Evolutionary conservation across 345 rosid genomes (phyloP), one percentile per base, ranked within the genome.

Genomic region (Eucalyptus viminalis): DNA sequence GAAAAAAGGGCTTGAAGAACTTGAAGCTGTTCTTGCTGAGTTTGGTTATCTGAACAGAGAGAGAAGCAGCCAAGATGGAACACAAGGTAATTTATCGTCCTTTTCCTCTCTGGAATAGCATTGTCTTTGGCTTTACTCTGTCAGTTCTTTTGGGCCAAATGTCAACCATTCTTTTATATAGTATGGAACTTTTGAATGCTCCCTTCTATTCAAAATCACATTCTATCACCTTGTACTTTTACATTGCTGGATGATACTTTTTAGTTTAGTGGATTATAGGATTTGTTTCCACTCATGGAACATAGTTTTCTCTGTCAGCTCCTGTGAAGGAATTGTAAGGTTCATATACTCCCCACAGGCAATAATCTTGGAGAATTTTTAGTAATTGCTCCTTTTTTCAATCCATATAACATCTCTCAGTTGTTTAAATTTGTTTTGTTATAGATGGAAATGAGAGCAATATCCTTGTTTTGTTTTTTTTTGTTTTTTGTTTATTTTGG

Each of bases 1-100:
- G 93, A 95, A 95, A 80, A 95, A 94, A 89, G 97, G 87, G 87
- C 96, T 95, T 83, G 95, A 91, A 80, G 97, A 95, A 91, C 94
- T 95, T 51, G 95, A 94, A 58, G 97, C 95, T 31, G 92, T 95
- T 81, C 94, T 95, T 83, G 93, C 95, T 86, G 95, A 94, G 87
- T 90, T 95, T 54, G 96, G 94, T 87, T 87, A 53, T 34, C 8
- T 90, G 45, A 86, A 90, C 58, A 90, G 60, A 54, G 95, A 92
- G 87, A 86, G 89, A 31, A 87, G 87, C 87, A 91, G 83, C 80
- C 89, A 90, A 87, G 93, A 92, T 91, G 94, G 89, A 45, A 88
- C 93, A 22, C 49, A n/a, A 80, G 93, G 94, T 93, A 93, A 90
- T 47, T 86, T 88, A 40, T 65, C n/a, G 4, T 25, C 56, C 37